phyloP scores from a whole-genome alignment of 2,329 filamentous ascomycete species.

The Alternaria sp. region DNA sequence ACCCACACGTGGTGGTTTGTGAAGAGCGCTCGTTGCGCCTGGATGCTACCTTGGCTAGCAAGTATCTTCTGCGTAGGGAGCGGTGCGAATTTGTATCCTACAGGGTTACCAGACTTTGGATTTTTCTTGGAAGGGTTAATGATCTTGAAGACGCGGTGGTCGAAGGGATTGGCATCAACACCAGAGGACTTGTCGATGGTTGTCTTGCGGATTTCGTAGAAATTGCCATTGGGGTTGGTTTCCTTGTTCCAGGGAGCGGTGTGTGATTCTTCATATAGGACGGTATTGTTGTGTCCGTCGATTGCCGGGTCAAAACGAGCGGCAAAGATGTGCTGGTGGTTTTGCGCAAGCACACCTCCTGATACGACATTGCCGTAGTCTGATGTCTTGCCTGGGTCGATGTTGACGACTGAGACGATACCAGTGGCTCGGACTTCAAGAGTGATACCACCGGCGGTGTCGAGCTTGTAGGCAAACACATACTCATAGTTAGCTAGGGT shows the following conservation, averaged over 20 bases:
- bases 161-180: constrained; percentile 63
- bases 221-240: constrained; percentile 70
- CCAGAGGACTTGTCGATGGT: constrained; percentile 58
- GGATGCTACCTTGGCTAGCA: constrained; percentile 56
- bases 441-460: constrained; percentile 68
- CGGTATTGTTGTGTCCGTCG: constrained; percentile 64
- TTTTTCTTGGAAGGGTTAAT: constrained; percentile 59
- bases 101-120: constrained; percentile 55
- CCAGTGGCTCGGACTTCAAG: constrained; percentile 72
- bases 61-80: constrained; percentile 61
- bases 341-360: constrained; percentile 71
- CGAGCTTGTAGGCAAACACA: constrained; percentile 71
- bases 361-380: constrained; percentile 70
- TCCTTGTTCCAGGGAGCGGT: constrained; percentile 59
- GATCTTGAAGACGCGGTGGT: constrained; percentile 66
- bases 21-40: constrained; percentile 59
- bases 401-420: constrained; percentile 69
- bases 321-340: constrained; percentile 75
- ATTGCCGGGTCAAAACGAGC: constrained; percentile 68
- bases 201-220: constrained; percentile 64
- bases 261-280: constrained; percentile 64
- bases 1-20: constrained; percentile 64
- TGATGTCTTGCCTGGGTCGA: constrained; percentile 64
- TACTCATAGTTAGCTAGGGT: constrained; percentile 78
- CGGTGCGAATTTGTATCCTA: constrained; percentile 60